phyloP scores from a whole-genome alignment of 805 yeast genomes.

The Kregervanrija delftensis region DNA sequence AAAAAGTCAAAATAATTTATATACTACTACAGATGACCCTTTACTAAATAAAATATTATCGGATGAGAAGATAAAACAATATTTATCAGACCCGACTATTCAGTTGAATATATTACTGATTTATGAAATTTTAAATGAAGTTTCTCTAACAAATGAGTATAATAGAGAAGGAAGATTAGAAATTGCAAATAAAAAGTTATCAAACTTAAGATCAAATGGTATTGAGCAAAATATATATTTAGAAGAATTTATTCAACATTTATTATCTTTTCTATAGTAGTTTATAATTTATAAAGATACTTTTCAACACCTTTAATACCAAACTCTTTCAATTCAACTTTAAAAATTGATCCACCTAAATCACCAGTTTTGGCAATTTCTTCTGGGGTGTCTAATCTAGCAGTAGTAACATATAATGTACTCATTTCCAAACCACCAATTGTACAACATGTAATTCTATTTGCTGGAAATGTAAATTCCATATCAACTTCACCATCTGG shows the following conservation, averaged over 20 bases:
- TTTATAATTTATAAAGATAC: constrained; percentile 6
- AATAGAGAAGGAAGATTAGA: constrained; percentile 48
- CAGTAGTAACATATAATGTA: constrained; percentile 65
- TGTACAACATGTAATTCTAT: constrained; percentile 57
- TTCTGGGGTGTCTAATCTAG: constrained; percentile 32
- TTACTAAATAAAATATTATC: constrained; percentile 25
- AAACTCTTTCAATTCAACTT: constrained; percentile 28
- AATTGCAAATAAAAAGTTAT: constrained; percentile 54
- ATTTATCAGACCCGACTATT: constrained; percentile 46
- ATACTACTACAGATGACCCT: constrained; percentile 13
- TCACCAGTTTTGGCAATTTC: constrained; percentile 28
- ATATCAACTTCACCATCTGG: constrained; percentile 43
- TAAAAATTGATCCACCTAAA: constrained; percentile 56
- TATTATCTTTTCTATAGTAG: no score
- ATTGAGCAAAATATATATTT: constrained; percentile 58
- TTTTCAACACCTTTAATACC: constrained; percentile 31
- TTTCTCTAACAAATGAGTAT: constrained; percentile 40
- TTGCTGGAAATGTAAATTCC: constrained; percentile 50
- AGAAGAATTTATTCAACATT: constrained; percentile 47
- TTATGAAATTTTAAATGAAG: constrained; percentile 40
- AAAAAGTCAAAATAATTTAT: neutral
- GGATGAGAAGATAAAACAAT: constrained; percentile 37
- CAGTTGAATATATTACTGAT: constrained; percentile 49
- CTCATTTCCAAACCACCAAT: constrained; percentile 55
- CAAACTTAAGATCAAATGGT: constrained; percentile 58